Evolutionary conservation across 2,329 filamentous ascomycete genomes (phyloP).

Genomic region (Exophiala phaeomuriformis): DNA sequence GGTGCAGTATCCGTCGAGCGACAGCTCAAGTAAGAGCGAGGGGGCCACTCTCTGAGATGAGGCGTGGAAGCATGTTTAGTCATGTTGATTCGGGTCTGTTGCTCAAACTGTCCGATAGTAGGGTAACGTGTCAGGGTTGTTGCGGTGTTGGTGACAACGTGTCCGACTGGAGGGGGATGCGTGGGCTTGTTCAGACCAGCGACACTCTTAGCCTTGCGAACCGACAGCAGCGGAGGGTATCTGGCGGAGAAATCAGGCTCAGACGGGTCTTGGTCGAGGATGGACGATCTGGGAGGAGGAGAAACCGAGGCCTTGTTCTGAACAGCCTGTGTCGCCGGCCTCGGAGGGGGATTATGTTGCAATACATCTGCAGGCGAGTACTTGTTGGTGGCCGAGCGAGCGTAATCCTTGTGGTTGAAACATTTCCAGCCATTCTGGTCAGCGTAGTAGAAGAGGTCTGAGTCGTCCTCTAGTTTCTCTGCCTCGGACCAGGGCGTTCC

Average conservation of each 20-base stretch:
- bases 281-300: conserved; percentile 7
- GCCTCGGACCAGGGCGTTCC: not conserved
- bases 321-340: not conserved
- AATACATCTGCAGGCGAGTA: not conserved
- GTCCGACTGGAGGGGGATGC: not conserved
- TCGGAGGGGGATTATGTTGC: not conserved
- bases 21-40: no score
- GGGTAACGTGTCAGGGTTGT: conserved; percentile 21
- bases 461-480: not conserved
- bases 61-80: no score
- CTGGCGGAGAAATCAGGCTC: conserved; percentile 31
- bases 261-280: conserved; percentile 31
- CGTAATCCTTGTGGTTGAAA: no score
- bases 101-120: conserved; percentile 19
- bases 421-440: no score
- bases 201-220: conserved; percentile 21
- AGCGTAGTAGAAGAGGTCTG: no score
- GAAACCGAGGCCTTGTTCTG: not conserved
- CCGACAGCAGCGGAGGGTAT: conserved; percentile 33
- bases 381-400: not conserved
- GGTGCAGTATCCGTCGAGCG: not conserved
- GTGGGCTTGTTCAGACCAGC: conserved; percentile 5
- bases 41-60: no score
- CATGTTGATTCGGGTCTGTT: conserved; percentile 2
- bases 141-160: not conserved